phyloP scores from a whole-genome alignment of 169 alveolate genomes.

The Toxoplasma gondii region DNA sequence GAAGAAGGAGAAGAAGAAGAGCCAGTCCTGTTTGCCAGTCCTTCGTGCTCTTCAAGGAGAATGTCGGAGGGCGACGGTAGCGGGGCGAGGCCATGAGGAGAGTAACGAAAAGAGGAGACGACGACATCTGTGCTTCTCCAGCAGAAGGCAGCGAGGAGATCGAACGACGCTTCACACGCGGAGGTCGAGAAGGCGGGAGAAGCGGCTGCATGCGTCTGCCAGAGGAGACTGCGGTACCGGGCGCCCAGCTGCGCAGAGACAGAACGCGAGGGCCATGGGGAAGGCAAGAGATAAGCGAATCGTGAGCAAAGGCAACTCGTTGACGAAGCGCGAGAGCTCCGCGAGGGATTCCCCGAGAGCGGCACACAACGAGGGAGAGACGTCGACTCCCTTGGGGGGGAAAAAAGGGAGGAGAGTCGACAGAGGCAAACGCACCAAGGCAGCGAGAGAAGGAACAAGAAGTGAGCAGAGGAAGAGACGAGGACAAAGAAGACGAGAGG shows the following conservation, averaged over 20 bases:
- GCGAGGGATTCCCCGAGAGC: too few relatives aligned
- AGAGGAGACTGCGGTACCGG: slow-evolving; percentile 40
- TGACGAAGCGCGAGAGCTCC: too few relatives aligned
- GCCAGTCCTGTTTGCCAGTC: too few relatives aligned
- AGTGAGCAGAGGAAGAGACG: not conserved
- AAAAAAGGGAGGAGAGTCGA: not conserved
- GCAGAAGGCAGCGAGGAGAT: slow-evolving; percentile 52
- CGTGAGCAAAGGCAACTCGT: too few relatives aligned
- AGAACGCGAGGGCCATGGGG: not conserved
- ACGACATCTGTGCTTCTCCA: slow-evolving; percentile 53
- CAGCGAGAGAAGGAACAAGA: not conserved
- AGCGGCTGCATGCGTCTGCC: slow-evolving; percentile 8
- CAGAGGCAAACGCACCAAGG: not conserved
- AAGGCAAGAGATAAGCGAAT: not conserved
- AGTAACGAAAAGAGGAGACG: slow-evolving; percentile 40
- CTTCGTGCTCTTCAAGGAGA: not conserved
- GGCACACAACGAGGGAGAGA: too few relatives aligned
- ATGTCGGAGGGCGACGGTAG: not conserved
- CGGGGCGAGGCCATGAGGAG: not conserved
- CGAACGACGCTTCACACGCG: not conserved
- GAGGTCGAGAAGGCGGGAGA: not conserved
- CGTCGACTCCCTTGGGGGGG: not conserved
- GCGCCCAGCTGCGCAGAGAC: slow-evolving; percentile 6
- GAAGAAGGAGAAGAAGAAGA: too few relatives aligned
- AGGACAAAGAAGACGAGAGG: not conserved